These are phyloP conservation scores for Boletus sensibilis DNA, from an alignment of 768 basidiomycete species.

Conservation along the genomic window DNA sequence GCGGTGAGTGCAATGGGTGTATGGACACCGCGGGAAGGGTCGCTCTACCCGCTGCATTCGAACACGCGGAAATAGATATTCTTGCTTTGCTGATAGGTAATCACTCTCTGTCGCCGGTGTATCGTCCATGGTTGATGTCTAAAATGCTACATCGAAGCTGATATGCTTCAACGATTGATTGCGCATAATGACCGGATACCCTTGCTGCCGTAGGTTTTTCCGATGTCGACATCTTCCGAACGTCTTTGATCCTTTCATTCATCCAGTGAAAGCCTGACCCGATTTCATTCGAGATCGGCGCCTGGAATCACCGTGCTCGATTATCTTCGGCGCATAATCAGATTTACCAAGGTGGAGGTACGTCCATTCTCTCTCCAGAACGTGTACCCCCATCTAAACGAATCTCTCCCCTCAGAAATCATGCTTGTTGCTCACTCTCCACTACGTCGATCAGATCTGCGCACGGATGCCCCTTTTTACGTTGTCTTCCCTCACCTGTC, in stretches of 20 bases:
- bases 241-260: conserved; percentile 23
- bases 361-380: conserved; percentile 21
- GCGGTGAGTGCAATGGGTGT: conserved; percentile 69
- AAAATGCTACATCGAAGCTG: conserved; percentile 51
- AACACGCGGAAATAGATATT: conserved; percentile 78
- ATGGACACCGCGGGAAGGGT: conserved; percentile 73
- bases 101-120: conserved; percentile 26
- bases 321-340: conserved; percentile 91
- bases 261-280: conserved; percentile 80
- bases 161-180: conserved; percentile 95
- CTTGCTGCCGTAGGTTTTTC: conserved; percentile 66
- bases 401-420: conserved; percentile 50
- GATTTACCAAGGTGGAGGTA: conserved; percentile 95
- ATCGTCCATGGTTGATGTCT: conserved; percentile 17
- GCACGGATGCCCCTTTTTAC: conserved; percentile 84
- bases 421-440: conserved; percentile 77
- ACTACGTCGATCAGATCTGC: conserved; percentile 94
- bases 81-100: conserved; percentile 89
- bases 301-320: conserved; percentile 88
- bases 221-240: conserved; percentile 8
- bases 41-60: conserved; percentile 80
- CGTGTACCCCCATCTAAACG: conserved; percentile 7
- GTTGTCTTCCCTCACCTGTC: conserved; percentile 92
- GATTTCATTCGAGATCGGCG: conserved; percentile 93
- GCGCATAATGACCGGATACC: conserved; percentile 95